phyloP scores from a whole-genome alignment of 1,139 yeast genomes.

The Lodderomyces parapsilosis region DNA sequence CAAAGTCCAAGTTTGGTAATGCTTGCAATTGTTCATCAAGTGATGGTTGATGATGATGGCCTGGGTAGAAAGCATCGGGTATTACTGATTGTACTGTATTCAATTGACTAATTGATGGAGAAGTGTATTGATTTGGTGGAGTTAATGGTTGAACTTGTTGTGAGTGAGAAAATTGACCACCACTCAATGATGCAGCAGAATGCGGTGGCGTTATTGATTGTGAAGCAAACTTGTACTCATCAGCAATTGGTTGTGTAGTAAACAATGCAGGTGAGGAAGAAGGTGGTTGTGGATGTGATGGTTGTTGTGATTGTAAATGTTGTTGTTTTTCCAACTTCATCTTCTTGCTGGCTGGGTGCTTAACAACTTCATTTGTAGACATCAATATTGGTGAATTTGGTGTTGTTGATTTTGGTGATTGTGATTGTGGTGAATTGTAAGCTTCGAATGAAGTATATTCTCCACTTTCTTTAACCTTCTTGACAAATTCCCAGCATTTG shows the following conservation, averaged over 20 bases:
- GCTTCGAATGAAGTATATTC: slow-evolving; percentile 16
- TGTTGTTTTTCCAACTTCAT: slow-evolving; percentile 4
- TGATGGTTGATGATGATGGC: slow-evolving; percentile 1
- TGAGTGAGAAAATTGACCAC: slow-evolving; percentile 4
- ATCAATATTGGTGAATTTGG: slow-evolving; percentile 2
- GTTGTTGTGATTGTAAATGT: neutral
- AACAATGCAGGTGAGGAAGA: slow-evolving; percentile 4
- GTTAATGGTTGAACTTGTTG: slow-evolving; percentile 9
- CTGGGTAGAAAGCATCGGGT: slow-evolving; percentile 7
- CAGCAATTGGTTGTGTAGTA: slow-evolving; percentile 6
- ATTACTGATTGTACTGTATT: slow-evolving; percentile 9
- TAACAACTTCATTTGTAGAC: neutral
- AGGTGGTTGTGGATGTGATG: neutral
- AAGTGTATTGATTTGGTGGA: slow-evolving; percentile 11
- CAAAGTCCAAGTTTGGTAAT: slow-evolving; percentile 3
- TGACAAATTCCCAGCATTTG: slow-evolving; percentile 74
- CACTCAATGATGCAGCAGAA: slow-evolving; percentile 3
- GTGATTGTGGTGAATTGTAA: slow-evolving; percentile 7
- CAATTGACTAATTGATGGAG: slow-evolving; percentile 6
- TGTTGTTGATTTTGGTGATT: slow-evolving; percentile 10
- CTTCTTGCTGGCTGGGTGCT: slow-evolving; percentile 5
- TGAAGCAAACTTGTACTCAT: slow-evolving; percentile 2
- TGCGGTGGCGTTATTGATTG: slow-evolving; percentile 5
- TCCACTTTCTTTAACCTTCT: slow-evolving; percentile 27
- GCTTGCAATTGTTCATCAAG: slow-evolving; percentile 10